These are phyloP conservation scores for Alternaria triticina DNA, from an alignment of 2,329 filamentous ascomycete genomes.

Conservation along the genomic window DNA sequence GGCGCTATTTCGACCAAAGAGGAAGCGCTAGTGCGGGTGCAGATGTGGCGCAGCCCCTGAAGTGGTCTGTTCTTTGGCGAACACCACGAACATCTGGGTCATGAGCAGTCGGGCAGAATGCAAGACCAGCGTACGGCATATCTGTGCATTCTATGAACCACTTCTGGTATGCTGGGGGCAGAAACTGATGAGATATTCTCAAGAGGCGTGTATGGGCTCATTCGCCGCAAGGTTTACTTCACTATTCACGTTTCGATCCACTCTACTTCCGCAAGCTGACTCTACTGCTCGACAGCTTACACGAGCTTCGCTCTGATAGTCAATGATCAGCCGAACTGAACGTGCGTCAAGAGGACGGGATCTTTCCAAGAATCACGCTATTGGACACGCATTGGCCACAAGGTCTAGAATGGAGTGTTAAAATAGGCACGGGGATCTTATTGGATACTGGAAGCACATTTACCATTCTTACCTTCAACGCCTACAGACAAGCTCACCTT, in stretches of 20 bases:
- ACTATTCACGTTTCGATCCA: background rate
- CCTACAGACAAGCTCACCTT: background rate
- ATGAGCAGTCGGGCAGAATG: background rate
- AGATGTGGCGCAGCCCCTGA: conserved; percentile 15
- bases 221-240: background rate
- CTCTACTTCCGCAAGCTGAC: background rate
- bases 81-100: background rate
- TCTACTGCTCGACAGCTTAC: background rate
- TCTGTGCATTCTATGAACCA: background rate
- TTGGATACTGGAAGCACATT: background rate
- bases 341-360: background rate
- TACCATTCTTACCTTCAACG: background rate
- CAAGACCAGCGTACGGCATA: background rate
- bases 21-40: conserved; percentile 2
- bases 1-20: background rate
- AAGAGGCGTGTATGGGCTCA: background rate
- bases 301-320: background rate
- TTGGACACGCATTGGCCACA: conserved; percentile 4
- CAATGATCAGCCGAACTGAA: background rate
- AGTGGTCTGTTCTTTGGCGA: conserved; percentile 17
- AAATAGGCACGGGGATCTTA: background rate
- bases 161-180: background rate
- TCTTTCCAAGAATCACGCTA: conserved; percentile 10
- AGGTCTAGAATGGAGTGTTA: conserved; percentile 10
- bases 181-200: too few species aligned